These are phyloP conservation scores for Simplicillium sp. DNA, from an alignment of 2,329 filamentous ascomycete genomes.

Conservation along the genomic window DNA sequence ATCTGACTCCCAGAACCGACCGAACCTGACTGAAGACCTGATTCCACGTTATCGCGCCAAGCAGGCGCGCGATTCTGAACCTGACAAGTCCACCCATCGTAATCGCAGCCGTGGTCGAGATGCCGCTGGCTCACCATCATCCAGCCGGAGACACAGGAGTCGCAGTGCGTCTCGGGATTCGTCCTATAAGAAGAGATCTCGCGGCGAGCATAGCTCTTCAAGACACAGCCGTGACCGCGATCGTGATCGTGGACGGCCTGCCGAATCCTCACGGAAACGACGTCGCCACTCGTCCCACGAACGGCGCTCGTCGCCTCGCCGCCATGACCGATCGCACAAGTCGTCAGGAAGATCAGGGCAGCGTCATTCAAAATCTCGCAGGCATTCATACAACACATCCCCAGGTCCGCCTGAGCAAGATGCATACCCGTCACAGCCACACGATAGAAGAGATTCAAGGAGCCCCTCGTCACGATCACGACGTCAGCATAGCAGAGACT, in stretches of 20 bases:
- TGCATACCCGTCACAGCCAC: no score
- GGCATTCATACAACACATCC: constrained; percentile 16
- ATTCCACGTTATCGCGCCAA: constrained; percentile 27
- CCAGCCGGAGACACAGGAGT: constrained; percentile 31
- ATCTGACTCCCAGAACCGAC: constrained; percentile 13
- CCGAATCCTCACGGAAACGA: constrained; percentile 23
- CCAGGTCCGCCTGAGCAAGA: constrained; percentile 2
- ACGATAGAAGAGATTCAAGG: constrained; percentile 7
- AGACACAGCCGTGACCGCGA: constrained; percentile 28
- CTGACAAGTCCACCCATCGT: constrained; percentile 19
- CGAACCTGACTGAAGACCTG: constrained; percentile 22
- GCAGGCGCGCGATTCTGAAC: constrained; percentile 18
- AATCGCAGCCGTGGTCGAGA: constrained; percentile 23
- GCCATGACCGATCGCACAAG: constrained; percentile 15
- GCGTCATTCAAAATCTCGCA: constrained; percentile 10
- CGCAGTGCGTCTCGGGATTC: constrained; percentile 27
- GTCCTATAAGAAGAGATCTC: constrained; percentile 30
- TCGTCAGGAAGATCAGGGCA: constrained; percentile 16
- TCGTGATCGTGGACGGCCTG: constrained; percentile 6
- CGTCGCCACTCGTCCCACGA: constrained; percentile 22
- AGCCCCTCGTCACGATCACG: constrained; percentile 1
- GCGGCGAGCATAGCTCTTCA: constrained; percentile 24
- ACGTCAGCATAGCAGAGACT: no score
- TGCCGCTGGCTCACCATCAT: constrained; percentile 24
- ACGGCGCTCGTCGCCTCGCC: constrained; percentile 20